phyloP scores from a whole-genome alignment of 805 yeast species.

The Saturnispora saitoi region DNA sequence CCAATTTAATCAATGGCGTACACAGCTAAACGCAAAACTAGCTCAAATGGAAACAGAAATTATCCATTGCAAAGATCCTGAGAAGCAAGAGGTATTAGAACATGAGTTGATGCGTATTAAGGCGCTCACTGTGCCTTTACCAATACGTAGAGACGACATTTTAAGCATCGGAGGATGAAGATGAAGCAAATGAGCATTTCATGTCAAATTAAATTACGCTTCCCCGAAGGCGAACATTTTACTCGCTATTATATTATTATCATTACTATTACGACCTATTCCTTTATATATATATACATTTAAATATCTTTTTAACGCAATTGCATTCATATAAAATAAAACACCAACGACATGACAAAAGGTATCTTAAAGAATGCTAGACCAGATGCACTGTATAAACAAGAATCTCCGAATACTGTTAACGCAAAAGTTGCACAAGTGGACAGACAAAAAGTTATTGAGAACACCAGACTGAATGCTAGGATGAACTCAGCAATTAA shows the following conservation, averaged over 20 bases:
- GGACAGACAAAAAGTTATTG: conserved; percentile 61
- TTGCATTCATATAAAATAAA: background rate
- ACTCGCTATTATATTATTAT: no score
- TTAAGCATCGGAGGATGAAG: background rate
- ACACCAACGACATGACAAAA: conserved; percentile 16
- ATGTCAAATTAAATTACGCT: background rate
- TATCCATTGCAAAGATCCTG: background rate
- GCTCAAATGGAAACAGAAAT: background rate
- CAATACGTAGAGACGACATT: background rate
- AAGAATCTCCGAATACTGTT: conserved; percentile 16
- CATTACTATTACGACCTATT: no score
- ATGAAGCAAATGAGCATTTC: background rate
- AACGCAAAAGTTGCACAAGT: conserved; percentile 15
- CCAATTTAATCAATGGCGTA: background rate
- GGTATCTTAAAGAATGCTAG: conserved; percentile 30
- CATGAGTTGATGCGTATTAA: background rate
- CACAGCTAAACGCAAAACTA: background rate
- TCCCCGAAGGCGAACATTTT: background rate
- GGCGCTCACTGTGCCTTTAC: background rate
- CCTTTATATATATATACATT: no score
- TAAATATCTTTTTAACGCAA: background rate
- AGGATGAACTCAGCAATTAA: conserved; percentile 18
- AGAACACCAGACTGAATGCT: conserved; percentile 73
- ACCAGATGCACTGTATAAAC: conserved; percentile 17
- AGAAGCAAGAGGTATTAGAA: background rate